phyloP scores from a whole-genome alignment of 208 protist species.

The Trypanosoma boissoni region DNA sequence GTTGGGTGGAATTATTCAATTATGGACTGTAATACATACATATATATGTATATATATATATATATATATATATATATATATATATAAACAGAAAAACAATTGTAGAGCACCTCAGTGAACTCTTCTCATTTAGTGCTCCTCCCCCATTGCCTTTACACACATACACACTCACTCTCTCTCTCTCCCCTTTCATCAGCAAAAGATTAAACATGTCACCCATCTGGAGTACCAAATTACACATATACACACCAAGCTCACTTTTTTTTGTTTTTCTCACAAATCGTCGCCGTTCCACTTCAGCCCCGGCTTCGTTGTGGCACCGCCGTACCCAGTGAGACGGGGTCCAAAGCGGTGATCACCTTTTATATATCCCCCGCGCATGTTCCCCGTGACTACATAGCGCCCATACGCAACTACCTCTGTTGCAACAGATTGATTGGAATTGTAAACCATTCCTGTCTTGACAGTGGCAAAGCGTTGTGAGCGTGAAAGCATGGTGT shows the following conservation, averaged over 20 bases:
- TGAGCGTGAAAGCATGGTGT: slow-evolving; percentile 57
- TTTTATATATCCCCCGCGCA: slow-evolving; percentile 86
- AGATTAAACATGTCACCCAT: too few species aligned
- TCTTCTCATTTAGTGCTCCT: neutral
- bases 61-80: slow-evolving; percentile 12
- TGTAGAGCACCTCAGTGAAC: neutral
- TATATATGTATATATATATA: slow-evolving; percentile 5
- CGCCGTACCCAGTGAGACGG: slow-evolving; percentile 76
- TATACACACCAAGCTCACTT: neutral
- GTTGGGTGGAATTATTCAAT: too few species aligned
- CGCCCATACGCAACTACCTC: slow-evolving; percentile 63
- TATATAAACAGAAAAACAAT: slow-evolving; percentile 1
- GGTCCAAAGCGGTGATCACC: slow-evolving; percentile 81
- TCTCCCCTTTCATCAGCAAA: too few species aligned
- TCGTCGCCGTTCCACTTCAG: slow-evolving; percentile 85
- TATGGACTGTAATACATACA: slow-evolving; percentile 1
- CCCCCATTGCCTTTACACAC: too few species aligned
- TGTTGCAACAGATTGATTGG: slow-evolving; percentile 54
- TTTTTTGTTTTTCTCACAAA: slow-evolving; percentile 29
- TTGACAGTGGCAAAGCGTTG: slow-evolving; percentile 71
- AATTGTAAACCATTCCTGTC: slow-evolving; percentile 67
- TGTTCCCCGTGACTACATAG: slow-evolving; percentile 83
- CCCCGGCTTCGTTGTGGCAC: slow-evolving; percentile 79
- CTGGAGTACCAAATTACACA: too few species aligned
- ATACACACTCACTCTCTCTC: too few species aligned